These are phyloP conservation scores for Fusarium concolor DNA, from an alignment of 2,329 filamentous ascomycete species.

Conservation along the genomic window DNA sequence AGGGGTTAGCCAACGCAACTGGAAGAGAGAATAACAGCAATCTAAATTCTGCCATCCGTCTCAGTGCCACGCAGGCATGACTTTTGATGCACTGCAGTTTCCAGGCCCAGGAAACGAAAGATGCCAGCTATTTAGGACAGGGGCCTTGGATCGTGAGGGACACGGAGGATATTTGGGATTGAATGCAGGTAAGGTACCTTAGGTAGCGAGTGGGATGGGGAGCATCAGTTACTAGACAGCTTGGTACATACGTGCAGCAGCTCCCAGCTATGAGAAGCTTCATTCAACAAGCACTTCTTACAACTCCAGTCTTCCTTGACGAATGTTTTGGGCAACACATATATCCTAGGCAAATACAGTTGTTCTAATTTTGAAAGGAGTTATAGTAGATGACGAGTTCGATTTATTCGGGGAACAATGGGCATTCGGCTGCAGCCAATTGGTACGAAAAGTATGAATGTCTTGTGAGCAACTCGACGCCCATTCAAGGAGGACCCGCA, in stretches of 20 bases:
- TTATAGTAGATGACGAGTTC: not conserved
- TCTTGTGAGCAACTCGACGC: conserved; percentile 38
- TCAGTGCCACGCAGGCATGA: conserved; percentile 36
- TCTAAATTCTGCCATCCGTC: conserved; percentile 25
- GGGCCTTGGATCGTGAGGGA: conserved; percentile 27
- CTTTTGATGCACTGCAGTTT: conserved; percentile 20
- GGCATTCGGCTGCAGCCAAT: conserved; percentile 16
- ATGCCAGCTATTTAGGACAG: conserved; percentile 25
- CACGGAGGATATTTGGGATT: conserved; percentile 25
- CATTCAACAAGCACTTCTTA: conserved; percentile 4
- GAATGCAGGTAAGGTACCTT: conserved; percentile 10
- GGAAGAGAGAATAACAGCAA: conserved; percentile 13
- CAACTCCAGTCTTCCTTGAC: not conserved
- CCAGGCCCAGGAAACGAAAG: conserved; percentile 21
- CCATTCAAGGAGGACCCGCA: conserved; percentile 50
- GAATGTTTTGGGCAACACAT: not conserved
- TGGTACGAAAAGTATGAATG: conserved; percentile 27
- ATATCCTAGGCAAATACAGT: not conserved
- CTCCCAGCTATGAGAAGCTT: not conserved
- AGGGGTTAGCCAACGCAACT: conserved; percentile 39
- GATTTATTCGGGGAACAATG: conserved; percentile 7
- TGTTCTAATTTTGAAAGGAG: not conserved
- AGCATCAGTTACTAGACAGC: conserved; percentile 4
- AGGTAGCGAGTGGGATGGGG: conserved; percentile 1
- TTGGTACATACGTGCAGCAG: not conserved